Base-by-base conservation (phyloP, 83 land plant genomes). In the Picea abies region DNA sequence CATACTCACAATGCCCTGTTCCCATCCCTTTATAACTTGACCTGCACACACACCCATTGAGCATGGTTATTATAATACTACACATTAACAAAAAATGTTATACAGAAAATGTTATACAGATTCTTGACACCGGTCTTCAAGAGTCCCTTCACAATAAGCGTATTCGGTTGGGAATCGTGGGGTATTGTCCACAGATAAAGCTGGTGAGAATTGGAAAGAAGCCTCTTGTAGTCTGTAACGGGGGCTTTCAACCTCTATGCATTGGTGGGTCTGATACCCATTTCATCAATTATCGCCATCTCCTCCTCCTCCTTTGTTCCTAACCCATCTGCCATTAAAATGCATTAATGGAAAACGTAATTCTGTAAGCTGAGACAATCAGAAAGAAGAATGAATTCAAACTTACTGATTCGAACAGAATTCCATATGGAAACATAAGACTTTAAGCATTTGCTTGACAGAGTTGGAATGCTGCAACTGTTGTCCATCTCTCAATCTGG, bases 141-240 rank as follows among this genome's bases (percentile, higher is more conserved):
- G n/a, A n/a, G n/a, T n/a, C n/a, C n/a, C n/a, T n/a, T n/a, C n/a
- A n/a, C n/a, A n/a, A n/a, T n/a, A n/a, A n/a, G n/a, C n/a, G n/a
- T n/a, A n/a, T n/a, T n/a, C n/a, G n/a, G n/a, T n/a, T n/a, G n/a
- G n/a, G n/a, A n/a, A n/a, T n/a, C n/a, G n/a, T n/a, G n/a, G n/a
- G n/a, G n/a, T n/a, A n/a, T n/a, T n/a, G n/a, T n/a, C n/a, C n/a
- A n/a, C n/a, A n/a, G n/a, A n/a, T n/a, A n/a, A n/a, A n/a, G n/a
- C n/a, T n/a, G n/a, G n/a, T n/a, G n/a, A n/a, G n/a, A n/a, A n/a
- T n/a, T n/a, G n/a, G n/a, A n/a, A n/a, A n/a, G n/a, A 29, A 88
- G 61, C 76, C 85, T 88, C 26, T 85, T 84, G 32, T 82, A 86
- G 83, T 81, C 80, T 58, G 88, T 88, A 66, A 88, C 83, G 29